phyloP scores from a whole-genome alignment of 306 rosid genomes.

The Malus domestica region DNA sequence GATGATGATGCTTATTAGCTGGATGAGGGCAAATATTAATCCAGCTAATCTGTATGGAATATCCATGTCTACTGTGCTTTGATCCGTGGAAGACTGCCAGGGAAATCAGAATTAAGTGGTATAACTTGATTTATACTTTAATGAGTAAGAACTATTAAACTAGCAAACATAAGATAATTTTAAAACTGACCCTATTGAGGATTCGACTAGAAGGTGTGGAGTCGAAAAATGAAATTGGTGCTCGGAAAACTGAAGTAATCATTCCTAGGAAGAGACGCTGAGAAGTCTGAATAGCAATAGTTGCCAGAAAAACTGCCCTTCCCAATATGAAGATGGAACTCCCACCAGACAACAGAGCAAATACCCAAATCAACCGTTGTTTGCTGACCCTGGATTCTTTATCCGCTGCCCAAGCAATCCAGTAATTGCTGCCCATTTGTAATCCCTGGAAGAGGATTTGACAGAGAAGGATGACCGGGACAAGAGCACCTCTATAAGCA shows the following conservation, averaged over 20 bases:
- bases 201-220: conserved; percentile 83
- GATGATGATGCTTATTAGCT: conserved; percentile 15
- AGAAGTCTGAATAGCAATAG: conserved; percentile 66
- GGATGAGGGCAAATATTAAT: conserved; percentile 19
- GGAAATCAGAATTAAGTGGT: background rate
- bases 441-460: conserved; percentile 73
- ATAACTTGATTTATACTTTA: background rate
- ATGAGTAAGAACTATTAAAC: background rate
- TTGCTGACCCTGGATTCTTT: conserved; percentile 36
- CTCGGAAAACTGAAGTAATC: conserved; percentile 68
- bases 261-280: conserved; percentile 68
- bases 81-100: conserved; percentile 21
- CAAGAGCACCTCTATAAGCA: conserved; percentile 73
- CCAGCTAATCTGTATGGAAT: conserved; percentile 1
- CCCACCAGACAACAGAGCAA: conserved; percentile 63
- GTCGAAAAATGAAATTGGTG: conserved; percentile 77
- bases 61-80: conserved; percentile 13
- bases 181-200: conserved; percentile 58
- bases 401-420: conserved; percentile 94
- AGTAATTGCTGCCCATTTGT: conserved; percentile 89
- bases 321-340: conserved; percentile 84
- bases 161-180: background rate
- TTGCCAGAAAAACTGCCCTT: conserved; percentile 69
- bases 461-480: conserved; percentile 78
- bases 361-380: conserved; percentile 43